These are phyloP conservation scores for Nakaseomyces bracarensis DNA, from an alignment of 1,139 yeast species.

Conservation along the genomic window DNA sequence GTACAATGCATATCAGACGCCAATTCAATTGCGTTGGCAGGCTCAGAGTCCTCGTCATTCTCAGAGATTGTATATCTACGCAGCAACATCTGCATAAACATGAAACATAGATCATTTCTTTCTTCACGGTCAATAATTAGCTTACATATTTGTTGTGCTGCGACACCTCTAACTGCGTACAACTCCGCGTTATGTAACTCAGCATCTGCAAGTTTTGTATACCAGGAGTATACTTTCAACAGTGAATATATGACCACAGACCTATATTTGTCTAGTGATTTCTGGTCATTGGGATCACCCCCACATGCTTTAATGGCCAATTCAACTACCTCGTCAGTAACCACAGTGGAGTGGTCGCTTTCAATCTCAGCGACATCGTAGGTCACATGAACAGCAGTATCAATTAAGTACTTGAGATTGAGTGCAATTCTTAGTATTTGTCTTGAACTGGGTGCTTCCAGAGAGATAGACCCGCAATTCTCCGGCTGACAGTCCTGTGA, in stretches of 20 bases:
- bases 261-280: constrained; percentile 55
- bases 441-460: constrained; percentile 47
- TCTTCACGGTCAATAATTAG: constrained; percentile 52
- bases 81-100: constrained; percentile 70
- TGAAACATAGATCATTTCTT: constrained; percentile 49
- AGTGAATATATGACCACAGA: constrained; percentile 63
- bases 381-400: constrained; percentile 58
- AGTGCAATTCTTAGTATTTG: constrained; percentile 67
- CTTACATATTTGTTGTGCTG: constrained; percentile 69
- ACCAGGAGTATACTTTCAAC: constrained; percentile 74
- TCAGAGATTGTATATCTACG: constrained; percentile 63
- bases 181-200: constrained; percentile 65
- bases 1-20: constrained; percentile 85
- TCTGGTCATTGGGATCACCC: constrained; percentile 57
- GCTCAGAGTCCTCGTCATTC: constrained; percentile 53
- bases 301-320: constrained; percentile 73
- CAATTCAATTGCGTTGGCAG: constrained; percentile 66
- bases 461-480: constrained; percentile 1
- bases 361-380: constrained; percentile 45
- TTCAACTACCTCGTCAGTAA: constrained; percentile 50
- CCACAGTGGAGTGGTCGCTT: constrained; percentile 52
- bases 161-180: constrained; percentile 49
- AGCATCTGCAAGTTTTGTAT: constrained; percentile 47
- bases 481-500: constrained; percentile 4
- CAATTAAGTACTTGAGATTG: constrained; percentile 65